Evolutionary conservation across 2,329 filamentous ascomycete genomes (phyloP).

Genomic region (Parascedosporium putredinis): DNA sequence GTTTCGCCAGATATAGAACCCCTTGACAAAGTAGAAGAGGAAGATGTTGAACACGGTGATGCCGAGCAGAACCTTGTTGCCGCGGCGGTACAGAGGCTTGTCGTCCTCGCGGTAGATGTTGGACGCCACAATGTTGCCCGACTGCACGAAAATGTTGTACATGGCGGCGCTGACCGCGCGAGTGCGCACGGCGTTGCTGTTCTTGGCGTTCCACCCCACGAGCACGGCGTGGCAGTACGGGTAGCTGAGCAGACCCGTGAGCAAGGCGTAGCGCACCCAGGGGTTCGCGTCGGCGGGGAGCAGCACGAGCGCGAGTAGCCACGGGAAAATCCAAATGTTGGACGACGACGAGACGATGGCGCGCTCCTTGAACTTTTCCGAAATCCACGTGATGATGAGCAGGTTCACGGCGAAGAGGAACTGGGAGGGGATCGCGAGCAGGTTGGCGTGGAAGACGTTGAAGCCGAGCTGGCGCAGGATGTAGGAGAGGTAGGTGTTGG

Average conservation of each 20-base stretch:
- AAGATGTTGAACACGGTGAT: slow-evolving; percentile 37
- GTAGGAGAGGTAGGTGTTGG: slow-evolving; percentile 33
- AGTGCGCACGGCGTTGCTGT: slow-evolving; percentile 37
- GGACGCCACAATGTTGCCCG: slow-evolving; percentile 29
- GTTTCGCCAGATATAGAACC: slow-evolving; percentile 37
- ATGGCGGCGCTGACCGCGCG: slow-evolving; percentile 35
- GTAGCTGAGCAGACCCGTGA: slow-evolving; percentile 31
- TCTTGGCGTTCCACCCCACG: slow-evolving; percentile 35
- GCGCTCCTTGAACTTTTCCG: slow-evolving; percentile 31
- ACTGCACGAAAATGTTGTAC: slow-evolving; percentile 38
- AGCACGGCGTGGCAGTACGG: slow-evolving; percentile 39
- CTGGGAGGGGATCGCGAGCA: slow-evolving; percentile 33
- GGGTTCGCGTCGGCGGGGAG: slow-evolving; percentile 24
- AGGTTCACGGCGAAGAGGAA: slow-evolving; percentile 35
- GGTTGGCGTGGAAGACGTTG: slow-evolving; percentile 33
- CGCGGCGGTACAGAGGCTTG: slow-evolving; percentile 38
- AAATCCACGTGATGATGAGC: slow-evolving; percentile 34
- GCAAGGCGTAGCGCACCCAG: slow-evolving; percentile 31
- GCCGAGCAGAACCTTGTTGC: slow-evolving; percentile 38
- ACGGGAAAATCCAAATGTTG: slow-evolving; percentile 40
- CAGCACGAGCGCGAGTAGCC: slow-evolving; percentile 32
- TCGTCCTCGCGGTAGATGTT: slow-evolving; percentile 48
- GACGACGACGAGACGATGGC: slow-evolving; percentile 32
- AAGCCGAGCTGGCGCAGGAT: slow-evolving; percentile 32
- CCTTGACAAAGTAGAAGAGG: slow-evolving; percentile 32